phyloP scores from a whole-genome alignment of 1,139 yeast species.

The Candida sanyaensis region DNA sequence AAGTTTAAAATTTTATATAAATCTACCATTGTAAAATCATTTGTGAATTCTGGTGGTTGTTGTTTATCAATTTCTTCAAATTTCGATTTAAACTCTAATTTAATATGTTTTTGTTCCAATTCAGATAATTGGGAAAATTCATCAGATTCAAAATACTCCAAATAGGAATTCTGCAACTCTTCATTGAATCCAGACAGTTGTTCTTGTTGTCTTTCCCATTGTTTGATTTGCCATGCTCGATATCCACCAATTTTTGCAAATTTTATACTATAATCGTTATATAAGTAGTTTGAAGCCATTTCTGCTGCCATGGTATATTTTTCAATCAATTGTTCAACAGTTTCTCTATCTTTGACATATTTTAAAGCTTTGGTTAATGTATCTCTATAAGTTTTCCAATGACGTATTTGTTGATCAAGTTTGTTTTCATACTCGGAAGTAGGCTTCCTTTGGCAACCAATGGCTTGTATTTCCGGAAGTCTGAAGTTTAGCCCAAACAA shows the following conservation, averaged over 20 bases:
- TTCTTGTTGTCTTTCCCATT: constrained; percentile 9
- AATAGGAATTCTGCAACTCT: constrained; percentile 7
- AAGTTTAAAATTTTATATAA: constrained; percentile 17
- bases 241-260: constrained; percentile 17
- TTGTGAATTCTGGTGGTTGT: constrained; percentile 8
- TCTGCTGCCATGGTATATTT: constrained; percentile 17
- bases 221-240: constrained; percentile 12
- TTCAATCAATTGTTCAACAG: constrained; percentile 12
- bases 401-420: constrained; percentile 14
- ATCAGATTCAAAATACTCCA: constrained; percentile 14
- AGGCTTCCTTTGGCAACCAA: neutral
- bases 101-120: constrained; percentile 12
- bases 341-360: constrained; percentile 13
- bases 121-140: constrained; percentile 14
- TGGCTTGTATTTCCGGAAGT: constrained; percentile 4
- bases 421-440: constrained; percentile 8
- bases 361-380: constrained; percentile 15
- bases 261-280: constrained; percentile 16
- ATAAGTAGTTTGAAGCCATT: constrained; percentile 18
- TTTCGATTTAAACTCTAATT: constrained; percentile 6
- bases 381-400: constrained; percentile 14
- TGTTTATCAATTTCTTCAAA: neutral
- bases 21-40: constrained; percentile 18
- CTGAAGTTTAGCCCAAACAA: neutral
- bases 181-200: constrained; percentile 8